Evolutionary conservation across 192 early-diverging fungal species (phyloP).

Genomic region (Funneliformis mosseae): DNA sequence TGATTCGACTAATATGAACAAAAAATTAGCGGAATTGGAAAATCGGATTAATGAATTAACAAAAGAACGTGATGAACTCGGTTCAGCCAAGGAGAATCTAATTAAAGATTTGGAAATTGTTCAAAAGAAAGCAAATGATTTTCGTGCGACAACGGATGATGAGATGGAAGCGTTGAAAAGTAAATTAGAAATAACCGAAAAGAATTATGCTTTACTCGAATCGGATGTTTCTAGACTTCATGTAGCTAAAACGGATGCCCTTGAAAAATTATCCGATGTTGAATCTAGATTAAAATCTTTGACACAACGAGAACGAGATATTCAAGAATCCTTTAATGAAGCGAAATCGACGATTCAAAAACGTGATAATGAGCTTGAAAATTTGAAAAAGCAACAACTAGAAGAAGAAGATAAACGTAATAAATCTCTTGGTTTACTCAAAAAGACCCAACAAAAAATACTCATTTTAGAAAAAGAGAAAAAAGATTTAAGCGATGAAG

Average conservation of each 20-base stretch:
- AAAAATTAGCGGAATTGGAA: neutral
- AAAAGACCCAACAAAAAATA: conserved; percentile 58
- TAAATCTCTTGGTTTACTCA: conserved; percentile 45
- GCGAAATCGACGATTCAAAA: conserved; percentile 52
- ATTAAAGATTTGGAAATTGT: conserved; percentile 33
- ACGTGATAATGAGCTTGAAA: conserved; percentile 48
- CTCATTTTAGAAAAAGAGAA: conserved; percentile 56
- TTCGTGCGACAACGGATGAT: conserved; percentile 10
- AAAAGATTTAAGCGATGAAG: conserved; percentile 44
- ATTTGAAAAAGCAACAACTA: conserved; percentile 37
- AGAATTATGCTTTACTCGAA: conserved; percentile 38
- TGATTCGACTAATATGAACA: neutral
- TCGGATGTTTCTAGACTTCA: conserved; percentile 40
- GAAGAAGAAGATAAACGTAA: conserved; percentile 55
- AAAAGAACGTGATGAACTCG: conserved; percentile 36
- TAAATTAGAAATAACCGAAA: conserved; percentile 34
- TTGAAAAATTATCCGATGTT: conserved; percentile 45
- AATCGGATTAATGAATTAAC: conserved; percentile 14
- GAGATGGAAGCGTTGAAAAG: conserved; percentile 29
- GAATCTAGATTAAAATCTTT: conserved; percentile 40
- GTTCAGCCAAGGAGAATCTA: conserved; percentile 19
- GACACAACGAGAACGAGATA: conserved; percentile 44
- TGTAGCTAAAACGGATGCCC: conserved; percentile 43
- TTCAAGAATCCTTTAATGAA: conserved; percentile 50
- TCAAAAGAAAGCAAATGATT: conserved; percentile 32